These are phyloP conservation scores for Fennellomyces sp. DNA, from an alignment of 371 early-diverging fungal species.

Conservation along the genomic window DNA sequence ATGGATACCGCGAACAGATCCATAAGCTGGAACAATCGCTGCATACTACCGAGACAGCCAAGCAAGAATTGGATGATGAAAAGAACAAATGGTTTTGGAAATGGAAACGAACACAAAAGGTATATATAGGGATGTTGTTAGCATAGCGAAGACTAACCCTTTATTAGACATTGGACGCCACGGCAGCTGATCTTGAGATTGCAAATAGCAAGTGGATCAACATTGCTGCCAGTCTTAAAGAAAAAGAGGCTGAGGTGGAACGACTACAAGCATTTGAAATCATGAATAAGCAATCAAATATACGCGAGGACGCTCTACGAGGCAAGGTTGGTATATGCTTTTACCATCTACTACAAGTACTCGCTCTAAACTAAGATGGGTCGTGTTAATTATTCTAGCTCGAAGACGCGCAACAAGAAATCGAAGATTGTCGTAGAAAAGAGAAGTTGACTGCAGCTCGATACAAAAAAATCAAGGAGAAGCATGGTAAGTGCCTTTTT, in stretches of 20 bases:
- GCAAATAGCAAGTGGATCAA: constrained; percentile 30
- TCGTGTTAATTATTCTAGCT: constrained; percentile 18
- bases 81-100: constrained; percentile 32
- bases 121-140: constrained; percentile 4
- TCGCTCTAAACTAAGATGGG: background rate
- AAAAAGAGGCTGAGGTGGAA: constrained; percentile 29
- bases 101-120: constrained; percentile 40
- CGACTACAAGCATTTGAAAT: constrained; percentile 26
- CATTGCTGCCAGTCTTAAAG: constrained; percentile 19
- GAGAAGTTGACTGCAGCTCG: constrained; percentile 36
- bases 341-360: background rate
- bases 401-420: constrained; percentile 44
- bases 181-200: constrained; percentile 31
- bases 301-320: constrained; percentile 27
- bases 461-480: constrained; percentile 24
- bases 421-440: constrained; percentile 30
- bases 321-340: constrained; percentile 25
- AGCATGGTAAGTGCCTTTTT: constrained; percentile 4
- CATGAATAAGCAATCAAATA: constrained; percentile 29
- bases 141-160: background rate
- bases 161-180: constrained; percentile 30
- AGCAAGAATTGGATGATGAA: constrained; percentile 23
- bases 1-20: constrained; percentile 26
- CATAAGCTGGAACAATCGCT: constrained; percentile 21
- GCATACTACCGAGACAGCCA: constrained; percentile 26